Percentiles rank a stretch among this genome's conserved stretches.
Conservation (phyloP, 2,329 filamentous ascomycete genomes). For the Stylonectria norvegica region DNA sequence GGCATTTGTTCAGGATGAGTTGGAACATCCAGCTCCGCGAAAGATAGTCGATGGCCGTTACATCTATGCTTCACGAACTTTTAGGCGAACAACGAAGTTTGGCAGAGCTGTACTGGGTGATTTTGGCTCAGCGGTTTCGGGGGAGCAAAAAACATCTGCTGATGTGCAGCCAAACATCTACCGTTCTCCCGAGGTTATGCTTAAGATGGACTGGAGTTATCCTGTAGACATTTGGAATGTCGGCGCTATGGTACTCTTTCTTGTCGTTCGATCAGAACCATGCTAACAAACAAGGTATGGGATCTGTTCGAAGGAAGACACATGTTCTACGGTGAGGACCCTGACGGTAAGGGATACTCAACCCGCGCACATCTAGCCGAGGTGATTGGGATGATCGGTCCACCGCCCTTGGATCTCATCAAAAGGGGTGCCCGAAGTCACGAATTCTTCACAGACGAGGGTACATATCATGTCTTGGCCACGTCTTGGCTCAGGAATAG, state of each 20-base stretch:
- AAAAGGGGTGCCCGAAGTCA: conserved; percentile 6
- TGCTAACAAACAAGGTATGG: conserved; percentile 16
- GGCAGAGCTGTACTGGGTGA: conserved; percentile 1
- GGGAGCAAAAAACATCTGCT: conserved; percentile 10
- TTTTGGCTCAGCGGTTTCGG: conserved; percentile 2
- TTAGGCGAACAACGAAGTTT: background rate
- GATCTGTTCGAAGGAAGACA: conserved; percentile 21
- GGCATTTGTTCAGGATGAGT: conserved; percentile 4
- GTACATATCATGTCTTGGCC: no score
- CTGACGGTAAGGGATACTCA: conserved; percentile 11
- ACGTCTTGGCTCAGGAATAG: no score
- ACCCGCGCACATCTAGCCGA: conserved; percentile 24
- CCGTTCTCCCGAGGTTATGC: conserved; percentile 25
- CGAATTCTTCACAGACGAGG: conserved; percentile 17
- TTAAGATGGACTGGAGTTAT: conserved; percentile 24
- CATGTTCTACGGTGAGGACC: conserved; percentile 19
- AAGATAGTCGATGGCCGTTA: background rate
- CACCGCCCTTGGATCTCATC: conserved; percentile 16
- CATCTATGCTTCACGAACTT: conserved; percentile 1
- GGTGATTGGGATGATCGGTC: conserved; percentile 20
- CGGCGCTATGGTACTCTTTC: conserved; percentile 18
- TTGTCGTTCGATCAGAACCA: background rate
- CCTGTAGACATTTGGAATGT: conserved; percentile 22
- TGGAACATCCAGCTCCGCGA: background rate
- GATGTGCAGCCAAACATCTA: conserved; percentile 23